Evolutionary conservation across 2,329 filamentous ascomycete genomes (phyloP), one percentile per base, ranked within the genome.

Genomic region (Pyricularia sp.): DNA sequence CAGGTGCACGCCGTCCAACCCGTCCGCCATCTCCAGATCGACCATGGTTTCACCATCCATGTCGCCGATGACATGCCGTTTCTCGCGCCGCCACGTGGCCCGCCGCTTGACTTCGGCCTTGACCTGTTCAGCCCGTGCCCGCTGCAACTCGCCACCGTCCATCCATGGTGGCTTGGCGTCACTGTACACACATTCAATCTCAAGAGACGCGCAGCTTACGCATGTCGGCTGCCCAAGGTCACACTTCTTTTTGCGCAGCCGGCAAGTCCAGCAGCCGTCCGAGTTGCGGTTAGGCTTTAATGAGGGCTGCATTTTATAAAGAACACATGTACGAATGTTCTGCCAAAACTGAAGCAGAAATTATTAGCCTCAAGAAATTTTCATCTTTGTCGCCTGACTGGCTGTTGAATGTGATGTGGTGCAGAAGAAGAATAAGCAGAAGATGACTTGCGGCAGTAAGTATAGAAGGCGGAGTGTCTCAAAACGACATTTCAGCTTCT

Each of bases 201-300:
- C 77, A n/a, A 87, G 78, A 1, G 75, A 71, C 16, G 73, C 71
- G 72, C 84, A 87, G 44, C 71, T 74, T 6, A 78, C 74, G 71
- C 84, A 87, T 10, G 78, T 70, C 12, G 84, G 83, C 2, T 76
- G 78, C 28, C 69, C 74, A 70, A 84, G 81, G 67, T 85, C 82
- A 70, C 84, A 87, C 70, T 85, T 86, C 70, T 87, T 87, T 68
- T 82, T 82, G 24, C 84, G 80, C 12, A 86, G 76, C 26, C 83
- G 79, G 69, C 84, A 87, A 2, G 83, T 86, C 82, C 82, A 86
- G 70, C 84, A 86, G 66, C 82, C 82, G 8, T 76, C 77, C 62
- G 76, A 76, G 66, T 76, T 79, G 55, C 78, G 75, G 5, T 8
- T 49, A 6, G 40, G 16, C 40, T 49, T 49, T 49, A 5, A 8